Evolutionary conservation across 208 protist genomes (phyloP).

Genomic region (Acanthamoeba triangularis): DNA sequence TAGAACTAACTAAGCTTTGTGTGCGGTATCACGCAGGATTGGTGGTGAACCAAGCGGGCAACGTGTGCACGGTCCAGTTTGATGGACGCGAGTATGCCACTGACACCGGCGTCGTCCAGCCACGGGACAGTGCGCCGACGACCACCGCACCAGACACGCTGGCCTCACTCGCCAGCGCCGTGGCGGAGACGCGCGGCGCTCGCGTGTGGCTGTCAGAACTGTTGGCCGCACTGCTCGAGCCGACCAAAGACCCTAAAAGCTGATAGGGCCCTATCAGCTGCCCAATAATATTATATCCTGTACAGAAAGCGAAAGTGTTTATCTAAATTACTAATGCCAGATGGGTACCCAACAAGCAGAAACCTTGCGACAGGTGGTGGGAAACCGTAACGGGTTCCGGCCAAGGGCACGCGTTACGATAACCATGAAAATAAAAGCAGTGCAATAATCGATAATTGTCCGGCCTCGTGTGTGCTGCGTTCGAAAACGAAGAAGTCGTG

Average conservation of each 20-base stretch:
- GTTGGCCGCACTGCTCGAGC: background rate
- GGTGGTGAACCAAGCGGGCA: background rate
- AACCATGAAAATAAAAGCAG: background rate
- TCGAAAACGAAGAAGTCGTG: background rate
- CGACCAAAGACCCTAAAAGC: no score
- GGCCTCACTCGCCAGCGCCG: background rate
- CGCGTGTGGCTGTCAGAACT: background rate
- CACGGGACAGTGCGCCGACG: no score
- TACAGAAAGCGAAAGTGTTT: no score
- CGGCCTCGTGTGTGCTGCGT: background rate
- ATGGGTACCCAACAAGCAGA: no score
- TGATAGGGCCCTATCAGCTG: no score
- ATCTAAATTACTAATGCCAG: background rate
- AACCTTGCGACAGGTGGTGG: no score
- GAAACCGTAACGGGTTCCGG: no score
- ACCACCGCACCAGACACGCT: no score
- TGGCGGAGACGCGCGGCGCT: background rate
- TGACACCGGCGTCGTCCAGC: background rate
- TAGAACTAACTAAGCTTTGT: no score
- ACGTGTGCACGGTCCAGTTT: background rate
- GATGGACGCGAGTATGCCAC: background rate
- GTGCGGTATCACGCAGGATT: no score
- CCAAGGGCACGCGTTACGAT: no score
- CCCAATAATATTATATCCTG: no score
- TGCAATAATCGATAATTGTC: background rate